Evolutionary conservation across 2,329 filamentous ascomycete species (phyloP), one percentile per base, ranked within the genome.

Genomic region (Claviceps sp.): DNA sequence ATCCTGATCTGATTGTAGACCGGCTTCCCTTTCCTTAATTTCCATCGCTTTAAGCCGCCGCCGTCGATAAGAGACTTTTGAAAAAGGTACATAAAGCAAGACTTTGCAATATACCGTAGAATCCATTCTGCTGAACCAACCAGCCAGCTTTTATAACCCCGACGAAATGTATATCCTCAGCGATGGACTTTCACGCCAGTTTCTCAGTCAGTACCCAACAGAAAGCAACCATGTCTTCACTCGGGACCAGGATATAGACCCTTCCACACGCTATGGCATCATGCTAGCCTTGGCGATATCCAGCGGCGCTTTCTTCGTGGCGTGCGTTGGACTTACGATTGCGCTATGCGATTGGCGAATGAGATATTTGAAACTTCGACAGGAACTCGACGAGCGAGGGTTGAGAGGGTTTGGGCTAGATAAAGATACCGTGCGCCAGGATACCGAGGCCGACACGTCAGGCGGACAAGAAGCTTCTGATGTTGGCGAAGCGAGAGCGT

Each of bases 301-400:
- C 40, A 54, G 53, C 45, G 53, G 53, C 20, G 53, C 53, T 18
- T 53, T 54, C 38, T 52, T 53, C 40, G 48, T 54, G 48, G 48
- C 53, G 24, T 54, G 53, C 24, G 49, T 54, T 22, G 53, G 50
- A 30, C 48, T 54, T 7, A 51, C 41, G 16, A 51, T 54, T 34
- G 40, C 53, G 13, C 41, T 54, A 13, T 54, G 51, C 45, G 50
- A 54, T 41, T 54, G 53, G 53, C 47, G 53, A 44, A 51, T 49
- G 53, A 46, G 53, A 51, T 54, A 54, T 37, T 18, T 54, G 24
- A 48, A 43, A 13, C 44, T 54, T 5, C 43, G 53, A 4, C 52
- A 53, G 36, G 51, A 54, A 9, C 45, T 54, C 13, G 50, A 54
- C 38, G 50, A 53, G 16, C 43, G 48, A 34, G 53, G 50, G 24